Percentiles rank a stretch among this genome's conserved stretches.
These are phyloP conservation scores for Clonostachys chloroleuca DNA, from an alignment of 2,329 filamentous ascomycete genomes.

Conservation along the genomic window DNA sequence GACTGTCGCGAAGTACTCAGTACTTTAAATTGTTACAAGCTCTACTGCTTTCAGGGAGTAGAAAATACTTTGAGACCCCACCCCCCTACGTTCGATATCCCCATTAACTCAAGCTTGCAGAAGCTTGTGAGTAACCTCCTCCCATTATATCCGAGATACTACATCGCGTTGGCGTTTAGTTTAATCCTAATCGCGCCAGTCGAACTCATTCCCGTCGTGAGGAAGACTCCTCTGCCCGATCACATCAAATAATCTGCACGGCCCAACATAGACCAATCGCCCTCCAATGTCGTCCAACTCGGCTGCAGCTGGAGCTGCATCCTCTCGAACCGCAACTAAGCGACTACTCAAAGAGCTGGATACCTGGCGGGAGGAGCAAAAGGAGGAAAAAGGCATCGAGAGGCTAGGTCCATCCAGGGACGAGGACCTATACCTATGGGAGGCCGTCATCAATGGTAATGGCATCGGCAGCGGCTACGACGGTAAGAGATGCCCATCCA, in stretches of 20 bases:
- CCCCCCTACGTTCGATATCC: too few species aligned
- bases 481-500: conserved; percentile 24
- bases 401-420: conserved; percentile 50
- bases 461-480: conserved; percentile 53
- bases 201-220: too few species aligned
- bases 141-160: too few species aligned
- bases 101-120: too few species aligned
- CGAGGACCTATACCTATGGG: conserved; percentile 51
- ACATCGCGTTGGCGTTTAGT: too few species aligned
- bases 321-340: conserved; percentile 44
- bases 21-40: too few species aligned
- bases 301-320: conserved; percentile 10
- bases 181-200: too few species aligned
- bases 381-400: conserved; percentile 50
- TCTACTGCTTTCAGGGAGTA: too few species aligned
- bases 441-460: conserved; percentile 56
- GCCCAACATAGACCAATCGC: neutral
- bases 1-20: too few species aligned
- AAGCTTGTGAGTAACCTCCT: too few species aligned
- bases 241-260: neutral
- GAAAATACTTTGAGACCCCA: too few species aligned
- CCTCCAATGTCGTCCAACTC: neutral
- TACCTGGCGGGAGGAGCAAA: conserved; percentile 43
- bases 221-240: neutral
- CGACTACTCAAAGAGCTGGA: conserved; percentile 56